A percentile compares a stretch with the other conserved stretches of the same genome.
phyloP scores from a whole-genome alignment of 78 protist species.

The Dictyostelium capitatum region DNA sequence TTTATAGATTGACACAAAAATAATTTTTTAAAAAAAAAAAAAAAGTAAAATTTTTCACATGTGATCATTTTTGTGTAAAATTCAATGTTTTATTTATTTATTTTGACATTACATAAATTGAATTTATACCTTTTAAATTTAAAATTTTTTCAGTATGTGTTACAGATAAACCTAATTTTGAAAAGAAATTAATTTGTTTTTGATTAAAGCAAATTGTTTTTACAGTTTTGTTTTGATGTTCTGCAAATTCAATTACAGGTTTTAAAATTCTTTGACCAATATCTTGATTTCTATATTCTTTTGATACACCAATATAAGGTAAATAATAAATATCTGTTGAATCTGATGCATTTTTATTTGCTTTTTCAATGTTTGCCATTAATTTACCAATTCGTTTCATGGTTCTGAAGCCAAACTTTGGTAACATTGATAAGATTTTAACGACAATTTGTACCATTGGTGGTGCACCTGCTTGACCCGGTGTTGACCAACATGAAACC shows the following conservation, averaged over 20 bases:
- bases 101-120: conserved; percentile 30
- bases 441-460: conserved; percentile 28
- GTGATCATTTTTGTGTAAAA: neutral
- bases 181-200: conserved; percentile 21
- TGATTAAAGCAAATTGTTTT: conserved; percentile 35
- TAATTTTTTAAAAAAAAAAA: too few relatives aligned
- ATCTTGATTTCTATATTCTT: conserved; percentile 34
- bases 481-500: conserved; percentile 64
- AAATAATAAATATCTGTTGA: neutral
- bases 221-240: neutral
- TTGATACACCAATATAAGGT: conserved; percentile 39
- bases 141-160: neutral
- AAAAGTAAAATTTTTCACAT: too few relatives aligned
- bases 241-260: conserved; percentile 70
- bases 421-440: conserved; percentile 33
- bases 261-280: conserved; percentile 39
- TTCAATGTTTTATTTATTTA: neutral
- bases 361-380: conserved; percentile 17
- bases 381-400: conserved; percentile 44
- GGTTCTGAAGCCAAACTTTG: conserved; percentile 42
- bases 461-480: conserved; percentile 21
- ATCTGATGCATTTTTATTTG: neutral
- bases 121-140: conserved; percentile 44
- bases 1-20: too few relatives aligned
- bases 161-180: conserved; percentile 37